Conservation (phyloP, 768 basidiomycete genomes). For the Phlegmacium glaucopus region DNA sequence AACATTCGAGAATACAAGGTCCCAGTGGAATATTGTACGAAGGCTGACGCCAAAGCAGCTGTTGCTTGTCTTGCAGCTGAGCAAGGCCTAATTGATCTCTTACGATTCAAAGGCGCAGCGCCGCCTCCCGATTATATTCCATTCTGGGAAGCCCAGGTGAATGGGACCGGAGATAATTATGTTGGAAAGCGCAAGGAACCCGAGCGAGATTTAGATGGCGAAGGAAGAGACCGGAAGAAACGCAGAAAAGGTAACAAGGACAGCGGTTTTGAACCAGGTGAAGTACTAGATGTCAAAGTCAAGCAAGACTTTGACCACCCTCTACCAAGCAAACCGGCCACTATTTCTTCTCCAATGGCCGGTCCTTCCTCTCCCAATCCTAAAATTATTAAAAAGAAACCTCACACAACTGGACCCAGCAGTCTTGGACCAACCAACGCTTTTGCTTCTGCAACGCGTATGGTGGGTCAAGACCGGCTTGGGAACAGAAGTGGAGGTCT, state of each 20-base stretch:
- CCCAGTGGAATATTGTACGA: conserved; percentile 48
- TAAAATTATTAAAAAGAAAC: conserved; percentile 23
- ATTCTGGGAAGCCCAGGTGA: conserved; percentile 28
- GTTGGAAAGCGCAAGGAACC: conserved; percentile 34
- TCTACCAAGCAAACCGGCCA: background rate
- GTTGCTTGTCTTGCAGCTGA: conserved; percentile 50
- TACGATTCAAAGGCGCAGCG: conserved; percentile 49
- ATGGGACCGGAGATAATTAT: conserved; percentile 24
- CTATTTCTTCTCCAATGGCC: background rate
- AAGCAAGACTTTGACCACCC: background rate
- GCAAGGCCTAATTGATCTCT: conserved; percentile 54
- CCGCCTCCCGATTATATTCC: conserved; percentile 42
- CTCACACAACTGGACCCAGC: conserved; percentile 25
- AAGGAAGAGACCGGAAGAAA: conserved; percentile 28
- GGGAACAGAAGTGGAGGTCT: conserved; percentile 25
- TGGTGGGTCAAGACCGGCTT: conserved; percentile 24
- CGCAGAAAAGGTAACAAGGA: conserved; percentile 19
- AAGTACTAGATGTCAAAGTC: background rate
- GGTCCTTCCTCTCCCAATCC: conserved; percentile 4
- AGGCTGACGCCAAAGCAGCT: conserved; percentile 60
- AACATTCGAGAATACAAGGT: conserved; percentile 44
- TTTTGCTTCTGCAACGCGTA: conserved; percentile 20
- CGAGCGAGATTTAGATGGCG: conserved; percentile 20
- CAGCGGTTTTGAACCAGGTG: conserved; percentile 6
- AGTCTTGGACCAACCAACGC: conserved; percentile 24